Evolutionary conservation across 2,329 filamentous ascomycete species (phyloP), one percentile per base, ranked within the genome.

Genomic region (Microcyclospora tardicrescens): DNA sequence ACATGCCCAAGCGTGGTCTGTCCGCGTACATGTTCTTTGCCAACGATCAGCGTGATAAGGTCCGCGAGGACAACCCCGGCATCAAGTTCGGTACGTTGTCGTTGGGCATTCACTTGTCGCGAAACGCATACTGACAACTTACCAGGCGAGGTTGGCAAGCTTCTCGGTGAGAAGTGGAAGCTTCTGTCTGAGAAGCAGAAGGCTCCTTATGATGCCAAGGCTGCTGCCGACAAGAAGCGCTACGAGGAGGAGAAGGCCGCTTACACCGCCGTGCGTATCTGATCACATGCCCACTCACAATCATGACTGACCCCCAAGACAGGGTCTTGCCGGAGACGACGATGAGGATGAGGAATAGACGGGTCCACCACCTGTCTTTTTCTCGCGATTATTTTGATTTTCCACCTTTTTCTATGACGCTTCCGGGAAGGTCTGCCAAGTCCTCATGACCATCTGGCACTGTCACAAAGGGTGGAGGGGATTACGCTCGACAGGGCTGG

Each of bases 11-110:
- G 86, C 86, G 91, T 68, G 91, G 89, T 72, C 84, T 98, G 36
- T 96, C 91, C 38, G 91, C 91, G 49, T 98, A 98, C 79, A 98
- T 98, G 91, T 96, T 96, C 81, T 98, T 96, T 65, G 91, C 91
- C 77, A 96, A 96, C 61, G 91, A 96, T 69, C 85, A 95, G 71
- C 87, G 91, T 56, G 89, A 96, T 62, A 93, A 91, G 65, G 91
- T 98, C 55, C 85, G 91, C 56, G 86, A 94, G 63, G 89, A 96
- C 68, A 96, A 96, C 75, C 89, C 89, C 30, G 89, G 87, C 56
- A 94, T 96, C 69, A 81, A 82, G 54, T 98, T 98, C 68, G 91
- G 85, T 81, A 74, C 53, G 74, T 61, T 40, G 35, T 11, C 30
- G 12, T 32, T 32, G 4, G 30, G 12, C 5, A 5, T 32, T 15